phyloP scores from a whole-genome alignment of 495 filamentous ascomycete genomes.

The Penicillium canariense region DNA sequence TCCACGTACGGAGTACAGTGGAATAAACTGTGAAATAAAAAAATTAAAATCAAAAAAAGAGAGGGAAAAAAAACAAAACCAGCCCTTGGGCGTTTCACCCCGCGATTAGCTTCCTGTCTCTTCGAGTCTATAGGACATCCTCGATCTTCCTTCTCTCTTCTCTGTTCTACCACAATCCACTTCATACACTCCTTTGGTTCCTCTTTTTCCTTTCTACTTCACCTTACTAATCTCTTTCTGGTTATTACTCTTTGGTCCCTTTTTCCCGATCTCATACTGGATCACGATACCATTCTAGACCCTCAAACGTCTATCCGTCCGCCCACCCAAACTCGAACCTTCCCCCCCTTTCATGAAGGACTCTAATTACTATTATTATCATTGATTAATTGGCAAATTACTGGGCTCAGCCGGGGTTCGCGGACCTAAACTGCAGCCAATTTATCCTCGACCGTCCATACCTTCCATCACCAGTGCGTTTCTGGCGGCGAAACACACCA shows the following conservation, averaged over 20 bases:
- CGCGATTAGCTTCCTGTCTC: constrained; percentile 37
- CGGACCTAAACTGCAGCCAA: constrained; percentile 14
- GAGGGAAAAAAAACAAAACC: constrained; percentile 22
- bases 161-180: constrained; percentile 12
- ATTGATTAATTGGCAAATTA: constrained; percentile 28
- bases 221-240: constrained; percentile 15
- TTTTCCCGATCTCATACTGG: constrained; percentile 16
- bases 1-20: constrained; percentile 30
- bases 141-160: constrained; percentile 15
- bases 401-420: constrained; percentile 1
- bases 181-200: constrained; percentile 31
- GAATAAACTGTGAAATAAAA: constrained; percentile 18
- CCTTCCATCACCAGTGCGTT: constrained; percentile 16
- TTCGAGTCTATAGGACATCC: constrained; percentile 27
- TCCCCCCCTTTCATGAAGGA: constrained; percentile 19
- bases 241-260: constrained; percentile 4
- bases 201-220: constrained; percentile 23
- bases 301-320: constrained; percentile 7
- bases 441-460: constrained; percentile 29
- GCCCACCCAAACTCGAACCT: neutral
- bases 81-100: constrained; percentile 35
- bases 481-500: neutral
- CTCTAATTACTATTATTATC: constrained; percentile 29
- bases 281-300: constrained; percentile 20
- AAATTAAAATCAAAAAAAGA: constrained; percentile 19